phyloP scores from a whole-genome alignment of 148 eudicot genomes.

The Rhododendron ovatum region DNA sequence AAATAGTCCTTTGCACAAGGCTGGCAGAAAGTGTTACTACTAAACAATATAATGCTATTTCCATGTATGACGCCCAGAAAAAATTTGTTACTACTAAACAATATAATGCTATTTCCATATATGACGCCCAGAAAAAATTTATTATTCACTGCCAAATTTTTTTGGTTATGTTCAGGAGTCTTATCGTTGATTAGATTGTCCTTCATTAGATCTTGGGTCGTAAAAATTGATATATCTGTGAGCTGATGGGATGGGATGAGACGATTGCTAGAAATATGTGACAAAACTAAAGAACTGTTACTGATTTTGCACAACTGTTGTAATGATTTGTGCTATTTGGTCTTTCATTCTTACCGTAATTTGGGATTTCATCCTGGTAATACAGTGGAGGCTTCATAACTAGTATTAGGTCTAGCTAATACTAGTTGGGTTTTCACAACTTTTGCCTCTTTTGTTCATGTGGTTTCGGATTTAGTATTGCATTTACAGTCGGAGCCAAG shows the following conservation, averaged over 20 bases:
- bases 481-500: not conserved
- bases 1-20: not conserved
- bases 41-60: not conserved
- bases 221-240: not conserved
- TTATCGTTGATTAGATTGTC: not conserved
- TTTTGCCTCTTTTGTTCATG: not conserved
- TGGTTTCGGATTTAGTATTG: not conserved
- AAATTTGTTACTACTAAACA: too few relatives aligned
- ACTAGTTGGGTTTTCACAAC: not conserved
- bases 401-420: not conserved
- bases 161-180: not conserved
- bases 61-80: not conserved
- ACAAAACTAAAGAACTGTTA: not conserved
- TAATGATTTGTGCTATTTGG: not conserved
- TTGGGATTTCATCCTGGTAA: not conserved
- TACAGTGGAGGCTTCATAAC: not conserved
- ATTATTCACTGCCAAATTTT: not conserved
- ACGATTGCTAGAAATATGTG: not conserved
- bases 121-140: not conserved
- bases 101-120: not conserved
- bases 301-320: not conserved
- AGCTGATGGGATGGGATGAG: not conserved
- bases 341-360: not conserved
- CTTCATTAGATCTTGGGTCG: not conserved
- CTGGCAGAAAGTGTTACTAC: not conserved